Percentiles rank a stretch among this genome's conserved stretches.
phyloP scores from a whole-genome alignment of 176 grass and related monocot species.

The Metroxylon sagu region DNA sequence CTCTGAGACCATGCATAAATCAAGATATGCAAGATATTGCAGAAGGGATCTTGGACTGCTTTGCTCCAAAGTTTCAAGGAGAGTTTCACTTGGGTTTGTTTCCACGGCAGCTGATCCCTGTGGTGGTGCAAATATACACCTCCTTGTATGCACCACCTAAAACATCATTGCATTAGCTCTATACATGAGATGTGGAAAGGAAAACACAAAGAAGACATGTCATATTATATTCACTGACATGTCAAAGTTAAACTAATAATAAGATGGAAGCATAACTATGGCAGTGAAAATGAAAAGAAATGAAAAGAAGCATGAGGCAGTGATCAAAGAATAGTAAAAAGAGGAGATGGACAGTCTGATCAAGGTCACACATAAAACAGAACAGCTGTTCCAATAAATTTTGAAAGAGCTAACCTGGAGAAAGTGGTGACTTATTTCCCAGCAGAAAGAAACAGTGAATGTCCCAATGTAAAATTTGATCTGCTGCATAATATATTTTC shows the following conservation, averaged over 20 bases:
- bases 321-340: too few relatives aligned
- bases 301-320: too few relatives aligned
- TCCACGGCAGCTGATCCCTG: slow-evolving; percentile 81
- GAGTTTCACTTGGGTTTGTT: slow-evolving; percentile 68
- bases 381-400: too few relatives aligned
- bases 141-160: slow-evolving; percentile 85
- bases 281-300: too few relatives aligned
- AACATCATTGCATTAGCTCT: slow-evolving; percentile 8
- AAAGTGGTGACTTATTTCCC: slow-evolving; percentile 87
- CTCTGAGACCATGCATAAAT: slow-evolving; percentile 80
- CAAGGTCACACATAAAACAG: too few relatives aligned
- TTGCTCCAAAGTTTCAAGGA: slow-evolving; percentile 75
- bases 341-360: too few relatives aligned
- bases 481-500: slow-evolving; percentile 44
- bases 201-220: neutral
- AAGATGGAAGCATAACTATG: too few relatives aligned
- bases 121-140: slow-evolving; percentile 66
- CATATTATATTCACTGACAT: neutral
- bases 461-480: slow-evolving; percentile 45
- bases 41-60: slow-evolving; percentile 57
- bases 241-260: too few relatives aligned
- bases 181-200: neutral
- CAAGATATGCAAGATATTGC: slow-evolving; percentile 86
- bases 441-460: slow-evolving; percentile 51
- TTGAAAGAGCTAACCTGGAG: slow-evolving; percentile 50